These are phyloP conservation scores for Dioscorea zingiberensis DNA, from an alignment of 106 monocot genomes.

Conservation along the genomic window DNA sequence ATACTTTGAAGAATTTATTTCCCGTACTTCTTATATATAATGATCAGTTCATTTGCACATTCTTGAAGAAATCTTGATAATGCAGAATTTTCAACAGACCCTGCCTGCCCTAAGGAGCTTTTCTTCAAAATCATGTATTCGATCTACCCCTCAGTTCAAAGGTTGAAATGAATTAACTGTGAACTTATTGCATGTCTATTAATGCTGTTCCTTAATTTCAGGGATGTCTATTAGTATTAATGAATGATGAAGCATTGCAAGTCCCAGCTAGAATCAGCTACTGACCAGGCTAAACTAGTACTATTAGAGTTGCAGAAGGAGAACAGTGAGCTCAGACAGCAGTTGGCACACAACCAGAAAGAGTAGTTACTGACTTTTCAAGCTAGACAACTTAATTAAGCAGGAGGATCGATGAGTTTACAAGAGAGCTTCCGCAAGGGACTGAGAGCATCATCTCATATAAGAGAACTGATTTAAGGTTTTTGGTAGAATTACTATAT, in stretches of 20 bases:
- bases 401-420: slow-evolving; percentile 65
- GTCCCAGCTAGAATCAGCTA: slow-evolving; percentile 43
- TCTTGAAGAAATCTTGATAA: too few species aligned
- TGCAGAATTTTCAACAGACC: too few species aligned
- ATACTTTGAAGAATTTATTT: too few species aligned
- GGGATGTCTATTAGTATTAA: slow-evolving; percentile 33
- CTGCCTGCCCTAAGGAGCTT: too few species aligned
- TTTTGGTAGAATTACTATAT: too few species aligned
- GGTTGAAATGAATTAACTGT: neutral
- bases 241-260: slow-evolving; percentile 35
- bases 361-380: slow-evolving; percentile 65
- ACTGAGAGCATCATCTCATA: slow-evolving; percentile 1
- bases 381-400: slow-evolving; percentile 62
- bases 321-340: slow-evolving; percentile 76
- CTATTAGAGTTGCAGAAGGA: slow-evolving; percentile 77
- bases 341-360: slow-evolving; percentile 57
- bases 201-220: slow-evolving; percentile 16
- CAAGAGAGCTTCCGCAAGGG: slow-evolving; percentile 34
- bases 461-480: slow-evolving; percentile 41
- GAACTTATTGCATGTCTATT: neutral
- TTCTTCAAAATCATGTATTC: too few species aligned
- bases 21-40: too few species aligned
- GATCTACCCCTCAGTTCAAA: too few species aligned
- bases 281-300: slow-evolving; percentile 67
- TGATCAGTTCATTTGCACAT: too few species aligned